phyloP scores from a whole-genome alignment of 495 filamentous ascomycete species.

The Friedmanniomyces simplex region DNA sequence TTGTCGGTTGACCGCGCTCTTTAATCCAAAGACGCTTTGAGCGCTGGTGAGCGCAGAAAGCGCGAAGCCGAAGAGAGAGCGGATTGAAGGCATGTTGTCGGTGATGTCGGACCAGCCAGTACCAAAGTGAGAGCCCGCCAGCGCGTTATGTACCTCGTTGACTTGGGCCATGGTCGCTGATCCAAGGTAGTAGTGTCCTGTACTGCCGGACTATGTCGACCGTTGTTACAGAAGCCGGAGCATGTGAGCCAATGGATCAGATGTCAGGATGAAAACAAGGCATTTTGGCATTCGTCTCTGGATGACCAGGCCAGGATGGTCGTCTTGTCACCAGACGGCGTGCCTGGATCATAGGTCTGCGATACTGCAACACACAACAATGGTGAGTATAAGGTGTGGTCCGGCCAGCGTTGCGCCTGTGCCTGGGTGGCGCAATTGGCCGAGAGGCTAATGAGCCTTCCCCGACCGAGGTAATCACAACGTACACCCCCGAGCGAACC shows the following conservation, averaged over 20 bases:
- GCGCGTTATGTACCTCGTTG: not conserved
- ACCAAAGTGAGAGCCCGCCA: too few species aligned
- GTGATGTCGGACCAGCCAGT: conserved; percentile 1
- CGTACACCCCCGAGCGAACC: not conserved
- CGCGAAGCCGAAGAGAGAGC: conserved; percentile 2
- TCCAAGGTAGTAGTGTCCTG: not conserved
- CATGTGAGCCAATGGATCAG: not conserved
- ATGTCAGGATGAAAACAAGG: not conserved
- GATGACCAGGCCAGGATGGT: not conserved
- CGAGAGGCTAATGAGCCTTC: not conserved
- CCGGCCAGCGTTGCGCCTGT: not conserved
- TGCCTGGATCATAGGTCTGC: not conserved
- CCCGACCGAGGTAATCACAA: not conserved
- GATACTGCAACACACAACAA: not conserved
- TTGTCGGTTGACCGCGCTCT: not conserved
- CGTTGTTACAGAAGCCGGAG: not conserved
- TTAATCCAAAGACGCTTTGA: conserved; percentile 5
- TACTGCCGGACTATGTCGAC: not conserved
- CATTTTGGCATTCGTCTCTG: not conserved
- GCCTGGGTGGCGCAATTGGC: not conserved
- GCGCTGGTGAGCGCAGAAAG: conserved; percentile 5
- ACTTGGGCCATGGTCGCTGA: not conserved
- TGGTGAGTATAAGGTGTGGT: not conserved
- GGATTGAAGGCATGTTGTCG: conserved; percentile 12
- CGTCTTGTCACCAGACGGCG: not conserved